Percentiles rank a stretch among this genome's conserved stretches.
Evolutionary conservation across 805 yeast species (phyloP).

Genomic region (Metschnikowia colocasiae): DNA sequence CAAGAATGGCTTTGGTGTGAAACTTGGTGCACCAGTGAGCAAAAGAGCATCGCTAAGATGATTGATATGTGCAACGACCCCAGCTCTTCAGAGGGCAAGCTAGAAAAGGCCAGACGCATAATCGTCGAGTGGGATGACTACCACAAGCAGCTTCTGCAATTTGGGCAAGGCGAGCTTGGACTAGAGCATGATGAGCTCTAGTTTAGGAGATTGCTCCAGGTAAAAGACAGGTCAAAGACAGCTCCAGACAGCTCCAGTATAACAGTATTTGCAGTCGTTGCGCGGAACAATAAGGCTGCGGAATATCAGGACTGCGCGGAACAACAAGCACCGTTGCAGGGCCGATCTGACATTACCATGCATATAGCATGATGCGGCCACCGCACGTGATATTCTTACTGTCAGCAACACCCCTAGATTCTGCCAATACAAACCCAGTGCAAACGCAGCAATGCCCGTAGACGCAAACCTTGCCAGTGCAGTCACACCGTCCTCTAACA

Average conservation of each 20-base stretch:
- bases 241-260: no score
- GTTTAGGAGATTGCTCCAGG: not conserved
- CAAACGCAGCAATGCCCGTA: no score
- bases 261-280: not conserved
- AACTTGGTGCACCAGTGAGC: slow-evolving; percentile 79
- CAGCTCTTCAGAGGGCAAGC: slow-evolving; percentile 70
- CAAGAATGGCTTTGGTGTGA: slow-evolving; percentile 93
- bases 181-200: slow-evolving; percentile 17
- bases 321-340: not conserved
- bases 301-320: no score
- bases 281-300: no score
- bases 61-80: slow-evolving; percentile 86
- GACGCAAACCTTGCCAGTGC: no score
- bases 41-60: slow-evolving; percentile 61
- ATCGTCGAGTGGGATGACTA: slow-evolving; percentile 74
- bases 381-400: slow-evolving; percentile 14
- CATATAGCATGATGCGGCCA: slow-evolving; percentile 7
- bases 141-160: slow-evolving; percentile 47
- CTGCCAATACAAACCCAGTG: no score
- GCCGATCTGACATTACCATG: slow-evolving; percentile 6
- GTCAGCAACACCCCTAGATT: not conserved
- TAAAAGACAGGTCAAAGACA: no score
- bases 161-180: slow-evolving; percentile 6
- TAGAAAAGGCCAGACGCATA: slow-evolving; percentile 70
- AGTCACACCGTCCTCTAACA: no score